A percentile compares a stretch with the other conserved stretches of the same genome.
Conservation (phyloP, 768 basidiomycete species). For the Kwoniella dendrophila region DNA sequence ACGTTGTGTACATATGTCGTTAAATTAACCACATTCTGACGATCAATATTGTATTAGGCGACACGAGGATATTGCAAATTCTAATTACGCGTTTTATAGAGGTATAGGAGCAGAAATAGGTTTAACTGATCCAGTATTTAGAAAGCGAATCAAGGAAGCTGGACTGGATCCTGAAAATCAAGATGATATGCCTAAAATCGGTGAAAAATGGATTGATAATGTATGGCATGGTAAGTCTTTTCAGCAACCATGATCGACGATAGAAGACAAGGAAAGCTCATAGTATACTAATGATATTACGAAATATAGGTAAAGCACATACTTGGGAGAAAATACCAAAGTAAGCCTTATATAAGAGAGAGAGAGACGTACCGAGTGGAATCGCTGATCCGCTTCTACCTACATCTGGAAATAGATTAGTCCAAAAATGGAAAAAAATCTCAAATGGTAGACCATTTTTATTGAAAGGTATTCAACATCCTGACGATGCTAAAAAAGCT, state of each 20-base stretch:
- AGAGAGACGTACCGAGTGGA: no score
- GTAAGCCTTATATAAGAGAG: no score
- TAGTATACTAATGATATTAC: neutral
- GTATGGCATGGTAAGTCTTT: constrained; percentile 47
- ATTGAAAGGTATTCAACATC: constrained; percentile 68
- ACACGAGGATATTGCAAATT: constrained; percentile 60
- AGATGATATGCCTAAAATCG: constrained; percentile 49
- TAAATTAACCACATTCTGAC: no score
- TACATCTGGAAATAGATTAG: constrained; percentile 3
- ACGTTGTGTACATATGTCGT: no score
- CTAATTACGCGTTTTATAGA: constrained; percentile 59
- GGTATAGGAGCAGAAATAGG: constrained; percentile 27
- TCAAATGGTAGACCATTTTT: constrained; percentile 59
- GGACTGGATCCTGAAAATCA: constrained; percentile 41
- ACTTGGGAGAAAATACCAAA: constrained; percentile 62
- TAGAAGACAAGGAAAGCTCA: neutral
- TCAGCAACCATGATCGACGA: neutral
- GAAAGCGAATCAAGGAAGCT: constrained; percentile 55
- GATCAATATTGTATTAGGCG: no score
- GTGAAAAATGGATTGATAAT: constrained; percentile 42
- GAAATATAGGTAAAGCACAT: constrained; percentile 59
- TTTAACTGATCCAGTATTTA: constrained; percentile 22
- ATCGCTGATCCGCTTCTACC: neutral
- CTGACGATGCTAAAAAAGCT: constrained; percentile 71
- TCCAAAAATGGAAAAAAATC: constrained; percentile 48